Evolutionary conservation across 129 eudicot species (phyloP).

Genomic region (Flaveria linearis): DNA sequence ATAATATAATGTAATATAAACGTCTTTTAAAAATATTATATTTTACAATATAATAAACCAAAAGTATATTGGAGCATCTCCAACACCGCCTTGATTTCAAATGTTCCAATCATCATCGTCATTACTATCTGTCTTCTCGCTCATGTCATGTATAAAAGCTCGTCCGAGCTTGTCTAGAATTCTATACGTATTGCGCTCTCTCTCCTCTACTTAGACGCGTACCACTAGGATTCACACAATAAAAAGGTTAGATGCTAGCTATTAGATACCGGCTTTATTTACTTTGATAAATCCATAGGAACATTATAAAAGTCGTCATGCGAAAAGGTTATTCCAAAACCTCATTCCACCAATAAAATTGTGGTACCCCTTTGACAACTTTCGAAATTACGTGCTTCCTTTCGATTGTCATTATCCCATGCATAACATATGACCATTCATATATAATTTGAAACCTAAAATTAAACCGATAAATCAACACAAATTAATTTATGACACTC

Average conservation of each 20-base stretch:
- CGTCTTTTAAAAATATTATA: too few relatives aligned
- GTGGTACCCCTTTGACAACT: constrained; percentile 30
- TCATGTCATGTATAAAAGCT: too few relatives aligned
- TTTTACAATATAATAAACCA: too few relatives aligned
- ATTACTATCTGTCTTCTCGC: too few relatives aligned
- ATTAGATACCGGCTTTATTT: not conserved
- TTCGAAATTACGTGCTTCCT: constrained; percentile 29
- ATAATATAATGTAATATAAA: too few relatives aligned
- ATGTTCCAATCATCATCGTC: too few relatives aligned
- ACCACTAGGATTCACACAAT: too few relatives aligned
- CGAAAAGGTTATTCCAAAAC: constrained; percentile 32
- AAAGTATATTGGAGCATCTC: too few relatives aligned
- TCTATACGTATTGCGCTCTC: too few relatives aligned
- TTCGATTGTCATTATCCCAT: constrained; percentile 17
- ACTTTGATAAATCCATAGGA: constrained; percentile 1
- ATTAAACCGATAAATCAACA: not conserved
- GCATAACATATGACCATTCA: not conserved
- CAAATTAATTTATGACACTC: not conserved
- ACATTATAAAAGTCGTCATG: constrained; percentile 15
- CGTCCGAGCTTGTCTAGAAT: too few relatives aligned
- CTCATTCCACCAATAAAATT: constrained; percentile 10
- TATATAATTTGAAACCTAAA: not conserved
- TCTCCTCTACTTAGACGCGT: too few relatives aligned
- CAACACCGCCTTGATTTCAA: too few relatives aligned
- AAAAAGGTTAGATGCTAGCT: not conserved